Evolutionary conservation across 2,329 filamentous ascomycete species (phyloP).

Genomic region (Epichloe uncinata): DNA sequence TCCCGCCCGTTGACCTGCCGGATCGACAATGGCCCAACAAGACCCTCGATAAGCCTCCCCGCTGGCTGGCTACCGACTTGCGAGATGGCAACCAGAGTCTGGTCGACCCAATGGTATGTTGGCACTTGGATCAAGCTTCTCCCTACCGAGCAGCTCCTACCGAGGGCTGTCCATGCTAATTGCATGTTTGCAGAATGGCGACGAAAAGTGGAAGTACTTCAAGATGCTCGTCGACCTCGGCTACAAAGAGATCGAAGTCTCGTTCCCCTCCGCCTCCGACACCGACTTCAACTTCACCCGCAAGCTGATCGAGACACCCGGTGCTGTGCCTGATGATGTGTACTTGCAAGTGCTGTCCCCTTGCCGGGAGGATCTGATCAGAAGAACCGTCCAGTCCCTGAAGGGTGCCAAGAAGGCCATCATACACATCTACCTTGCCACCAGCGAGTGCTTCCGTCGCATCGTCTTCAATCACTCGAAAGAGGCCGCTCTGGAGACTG

Average conservation of each 20-base stretch:
- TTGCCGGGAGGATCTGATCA: constrained; percentile 83
- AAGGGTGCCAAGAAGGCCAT: constrained; percentile 86
- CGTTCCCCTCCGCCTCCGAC: constrained; percentile 86
- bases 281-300: constrained; percentile 95
- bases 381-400: constrained; percentile 76
- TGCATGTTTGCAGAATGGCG: constrained; percentile 53
- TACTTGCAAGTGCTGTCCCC: constrained; percentile 86
- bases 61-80: constrained; percentile 75
- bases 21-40: constrained; percentile 76
- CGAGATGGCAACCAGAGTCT: constrained; percentile 91
- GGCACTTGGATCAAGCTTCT: background rate
- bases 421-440: constrained; percentile 90
- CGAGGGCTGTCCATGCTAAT: background rate
- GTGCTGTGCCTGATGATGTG: constrained; percentile 75
- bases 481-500: constrained; percentile 67
- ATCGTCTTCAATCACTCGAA: constrained; percentile 83
- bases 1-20: constrained; percentile 44
- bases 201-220: constrained; percentile 93
- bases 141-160: too few relatives aligned
- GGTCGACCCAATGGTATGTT: constrained; percentile 72
- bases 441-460: constrained; percentile 86
- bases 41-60: constrained; percentile 68
- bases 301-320: constrained; percentile 72
- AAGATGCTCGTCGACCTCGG: constrained; percentile 84
- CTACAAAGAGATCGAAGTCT: constrained; percentile 96